Evolutionary conservation across 106 monocot genomes (phyloP), one percentile per base, ranked within the genome.

Genomic region (Dendrobium officinale): DNA sequence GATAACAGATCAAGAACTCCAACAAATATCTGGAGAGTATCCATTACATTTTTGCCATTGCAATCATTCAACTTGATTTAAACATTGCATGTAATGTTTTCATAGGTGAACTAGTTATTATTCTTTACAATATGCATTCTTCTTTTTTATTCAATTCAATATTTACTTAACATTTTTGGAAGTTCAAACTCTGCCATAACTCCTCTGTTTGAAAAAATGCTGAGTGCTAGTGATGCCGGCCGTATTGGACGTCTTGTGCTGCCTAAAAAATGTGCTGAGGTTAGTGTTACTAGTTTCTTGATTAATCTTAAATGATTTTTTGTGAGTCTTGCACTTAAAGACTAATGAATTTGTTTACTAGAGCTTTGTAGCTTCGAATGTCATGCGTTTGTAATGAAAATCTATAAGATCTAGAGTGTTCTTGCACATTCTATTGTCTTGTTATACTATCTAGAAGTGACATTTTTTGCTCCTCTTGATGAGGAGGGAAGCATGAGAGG

Each of bases 211-310:
- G 97, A 97, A 78, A 97, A 97, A 82, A 90, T 94, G 83, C 86
- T 97, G 72, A 97, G 97, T 81, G 97, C 94, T 75, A 97, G 97
- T 85, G 97, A 97, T 87, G 92, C 97, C 85, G 94, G 97, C 33
- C 87, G 97, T 31, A 94, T 97, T 83, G 97, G 97, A 79, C 93
- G 97, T 67, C 77, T 97, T 59, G 97, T 97, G 67, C 89, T 97
- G 26, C 97, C 97, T 29, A 97, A 97, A 83, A 97, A 92, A 78
- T 97, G 94, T 81, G 97, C 97, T 82, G 97, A 97, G 92, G 97
- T 97, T 55, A 80, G 64, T 66, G 64, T 20, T 66, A 66, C 2
- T 26, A 9, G 64, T 22, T 66, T 58, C n/a, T 66, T 66, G 20
- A 22, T 66, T 4, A 66, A 0, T 66, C 24, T 64, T 64, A 10